Evolutionary conservation across 306 rosid genomes (phyloP).

Genomic region (Malus orientalis): DNA sequence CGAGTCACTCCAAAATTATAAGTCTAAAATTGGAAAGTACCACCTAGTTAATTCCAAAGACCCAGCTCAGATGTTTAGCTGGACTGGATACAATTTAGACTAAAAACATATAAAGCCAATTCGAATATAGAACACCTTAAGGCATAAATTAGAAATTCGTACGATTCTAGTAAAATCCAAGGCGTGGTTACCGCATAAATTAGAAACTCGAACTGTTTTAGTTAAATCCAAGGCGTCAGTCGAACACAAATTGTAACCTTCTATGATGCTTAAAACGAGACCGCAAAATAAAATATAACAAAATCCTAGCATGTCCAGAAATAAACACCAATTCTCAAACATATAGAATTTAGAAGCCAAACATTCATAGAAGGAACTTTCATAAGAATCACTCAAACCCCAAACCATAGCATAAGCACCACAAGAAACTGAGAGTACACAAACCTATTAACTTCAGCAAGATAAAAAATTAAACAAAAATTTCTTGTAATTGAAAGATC

Average conservation of each 20-base stretch:
- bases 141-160: neutral
- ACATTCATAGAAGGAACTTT: conserved; percentile 1
- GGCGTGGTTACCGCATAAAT: neutral
- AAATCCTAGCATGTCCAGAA: neutral
- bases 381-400: neutral
- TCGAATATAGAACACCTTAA: neutral
- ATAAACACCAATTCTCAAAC: neutral
- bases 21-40: neutral
- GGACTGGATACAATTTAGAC: neutral
- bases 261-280: neutral
- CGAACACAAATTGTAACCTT: neutral
- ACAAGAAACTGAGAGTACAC: neutral
- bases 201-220: neutral
- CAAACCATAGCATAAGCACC: neutral
- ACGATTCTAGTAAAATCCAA: no score
- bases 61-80: neutral
- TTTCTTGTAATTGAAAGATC: neutral
- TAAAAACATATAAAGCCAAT: neutral
- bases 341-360: conserved; percentile 10
- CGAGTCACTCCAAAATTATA: conserved; percentile 8
- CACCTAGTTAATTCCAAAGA: neutral
- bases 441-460: neutral
- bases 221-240: neutral
- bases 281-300: neutral
- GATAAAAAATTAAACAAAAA: neutral